Evolutionary conservation across 2,329 filamentous ascomycete genomes (phyloP).

Genomic region (Fusarium neocosmosporiellum): DNA sequence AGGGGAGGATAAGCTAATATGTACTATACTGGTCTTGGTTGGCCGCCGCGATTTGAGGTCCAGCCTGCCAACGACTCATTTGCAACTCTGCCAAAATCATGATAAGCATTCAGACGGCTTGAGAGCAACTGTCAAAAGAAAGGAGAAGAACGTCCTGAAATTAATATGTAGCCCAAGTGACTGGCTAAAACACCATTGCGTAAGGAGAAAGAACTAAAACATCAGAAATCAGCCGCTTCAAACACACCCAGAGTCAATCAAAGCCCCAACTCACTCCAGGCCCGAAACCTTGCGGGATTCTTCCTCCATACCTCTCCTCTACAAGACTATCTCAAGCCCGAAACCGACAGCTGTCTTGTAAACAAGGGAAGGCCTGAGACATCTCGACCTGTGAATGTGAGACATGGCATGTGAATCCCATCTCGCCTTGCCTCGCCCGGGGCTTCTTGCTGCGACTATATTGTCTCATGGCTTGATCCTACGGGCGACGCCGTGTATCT

Average conservation of each 20-base stretch:
- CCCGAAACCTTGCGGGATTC: neutral
- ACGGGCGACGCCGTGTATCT: neutral
- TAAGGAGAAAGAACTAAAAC: neutral
- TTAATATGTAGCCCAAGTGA: neutral
- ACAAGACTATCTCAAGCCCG: neutral
- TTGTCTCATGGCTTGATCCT: constrained; percentile 1
- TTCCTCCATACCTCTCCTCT: neutral
- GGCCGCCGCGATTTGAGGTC: no score
- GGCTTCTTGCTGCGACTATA: neutral
- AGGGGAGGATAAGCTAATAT: no score
- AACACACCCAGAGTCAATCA: neutral
- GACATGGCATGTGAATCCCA: constrained; percentile 3
- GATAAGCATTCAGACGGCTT: neutral
- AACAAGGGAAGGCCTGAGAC: neutral
- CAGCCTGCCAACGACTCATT: neutral
- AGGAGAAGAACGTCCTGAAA: neutral
- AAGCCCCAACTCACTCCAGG: neutral
- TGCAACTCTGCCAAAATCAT: neutral
- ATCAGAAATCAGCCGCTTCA: neutral
- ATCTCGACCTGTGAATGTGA: neutral
- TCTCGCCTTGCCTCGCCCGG: neutral
- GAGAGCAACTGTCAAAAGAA: neutral
- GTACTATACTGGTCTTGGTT: no score
- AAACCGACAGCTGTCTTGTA: neutral
- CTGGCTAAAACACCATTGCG: neutral